Conservation (phyloP, 208 protist genomes). For the Novymonas esmeraldas region DNA sequence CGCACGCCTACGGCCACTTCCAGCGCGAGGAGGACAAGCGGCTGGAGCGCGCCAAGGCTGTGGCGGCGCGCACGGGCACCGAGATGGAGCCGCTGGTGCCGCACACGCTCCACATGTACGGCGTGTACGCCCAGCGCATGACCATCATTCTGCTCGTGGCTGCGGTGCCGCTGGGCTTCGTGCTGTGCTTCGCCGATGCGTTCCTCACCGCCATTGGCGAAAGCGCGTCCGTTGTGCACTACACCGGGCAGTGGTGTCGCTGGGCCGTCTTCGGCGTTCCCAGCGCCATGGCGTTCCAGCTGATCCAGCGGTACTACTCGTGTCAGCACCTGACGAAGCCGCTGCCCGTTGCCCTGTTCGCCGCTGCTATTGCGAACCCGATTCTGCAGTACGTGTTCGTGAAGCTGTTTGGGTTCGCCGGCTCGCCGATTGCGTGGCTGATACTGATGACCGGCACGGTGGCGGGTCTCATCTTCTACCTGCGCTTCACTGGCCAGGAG, state of each 20-base stretch:
- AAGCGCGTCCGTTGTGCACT: conserved; percentile 55
- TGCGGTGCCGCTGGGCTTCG: conserved; percentile 68
- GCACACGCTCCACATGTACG: conserved; percentile 74
- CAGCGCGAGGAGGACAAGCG: conserved; percentile 37
- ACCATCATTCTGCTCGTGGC: conserved; percentile 67
- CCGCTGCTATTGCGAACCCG: conserved; percentile 63
- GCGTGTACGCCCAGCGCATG: conserved; percentile 87
- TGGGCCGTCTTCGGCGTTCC: conserved; percentile 75
- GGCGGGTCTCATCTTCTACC: conserved; percentile 48
- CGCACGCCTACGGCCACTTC: conserved; percentile 74
- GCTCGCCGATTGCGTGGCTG: conserved; percentile 81
- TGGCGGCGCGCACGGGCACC: conserved; percentile 12
- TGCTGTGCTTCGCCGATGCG: conserved; percentile 61
- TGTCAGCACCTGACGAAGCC: conserved; percentile 80
- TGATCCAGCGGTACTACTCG: conserved; percentile 84
- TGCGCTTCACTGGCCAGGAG: conserved; percentile 56
- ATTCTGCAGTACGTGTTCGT: conserved; percentile 67
- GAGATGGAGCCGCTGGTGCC: conserved; percentile 6
- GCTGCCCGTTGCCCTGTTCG: conserved; percentile 65
- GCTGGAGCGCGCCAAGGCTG: conserved; percentile 15
- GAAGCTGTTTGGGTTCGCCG: conserved; percentile 71
- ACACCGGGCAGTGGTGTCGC: conserved; percentile 73
- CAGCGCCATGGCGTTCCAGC: conserved; percentile 54
- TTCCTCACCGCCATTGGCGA: conserved; percentile 53
- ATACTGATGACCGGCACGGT: conserved; percentile 62